These are phyloP conservation scores for Pythium brachiatum DNA, from an alignment of 352 stramenopile species.

Conservation along the genomic window DNA sequence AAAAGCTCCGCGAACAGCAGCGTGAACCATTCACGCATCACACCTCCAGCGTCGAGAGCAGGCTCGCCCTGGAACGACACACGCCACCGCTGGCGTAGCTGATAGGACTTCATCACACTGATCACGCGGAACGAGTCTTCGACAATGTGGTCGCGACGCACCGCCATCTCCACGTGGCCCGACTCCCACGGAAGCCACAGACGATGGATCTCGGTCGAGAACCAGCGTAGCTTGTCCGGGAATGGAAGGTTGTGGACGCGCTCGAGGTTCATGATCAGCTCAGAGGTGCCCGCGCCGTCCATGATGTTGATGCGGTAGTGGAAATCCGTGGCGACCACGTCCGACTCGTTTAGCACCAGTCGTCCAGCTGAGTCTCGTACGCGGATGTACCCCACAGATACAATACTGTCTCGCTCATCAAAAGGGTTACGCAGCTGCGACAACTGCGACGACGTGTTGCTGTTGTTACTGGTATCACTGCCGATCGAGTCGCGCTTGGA, in stretches of 20 bases:
- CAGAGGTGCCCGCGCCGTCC: slow-evolving; percentile 59
- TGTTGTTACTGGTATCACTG: slow-evolving; percentile 42
- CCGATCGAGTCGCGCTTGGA: slow-evolving; percentile 49
- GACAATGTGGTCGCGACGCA: slow-evolving; percentile 77
- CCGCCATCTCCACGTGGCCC: slow-evolving; percentile 72
- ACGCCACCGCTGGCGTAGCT: slow-evolving; percentile 79
- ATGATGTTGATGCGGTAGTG: slow-evolving; percentile 84
- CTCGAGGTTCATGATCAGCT: slow-evolving; percentile 85
- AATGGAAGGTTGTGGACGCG: slow-evolving; percentile 77
- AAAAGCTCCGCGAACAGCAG: slow-evolving; percentile 83
- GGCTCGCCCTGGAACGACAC: slow-evolving; percentile 87
- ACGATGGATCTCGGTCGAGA: slow-evolving; percentile 79
- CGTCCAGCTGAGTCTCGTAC: slow-evolving; percentile 66
- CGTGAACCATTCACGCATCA: slow-evolving; percentile 91
- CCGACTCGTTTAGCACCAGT: slow-evolving; percentile 80
- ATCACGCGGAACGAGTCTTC: slow-evolving; percentile 86
- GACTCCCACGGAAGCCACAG: slow-evolving; percentile 84
- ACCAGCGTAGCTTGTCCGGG: slow-evolving; percentile 75
- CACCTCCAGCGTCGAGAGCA: slow-evolving; percentile 80
- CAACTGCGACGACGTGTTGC: slow-evolving; percentile 47
- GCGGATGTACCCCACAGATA: slow-evolving; percentile 75
- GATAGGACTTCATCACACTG: slow-evolving; percentile 70
- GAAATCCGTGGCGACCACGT: slow-evolving; percentile 73
- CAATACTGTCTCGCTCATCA: slow-evolving; percentile 57
- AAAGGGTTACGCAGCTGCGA: slow-evolving; percentile 14